These are phyloP conservation scores for Hemileia vastatrix DNA, from an alignment of 1,284 basidiomycete species.

Conservation along the genomic window DNA sequence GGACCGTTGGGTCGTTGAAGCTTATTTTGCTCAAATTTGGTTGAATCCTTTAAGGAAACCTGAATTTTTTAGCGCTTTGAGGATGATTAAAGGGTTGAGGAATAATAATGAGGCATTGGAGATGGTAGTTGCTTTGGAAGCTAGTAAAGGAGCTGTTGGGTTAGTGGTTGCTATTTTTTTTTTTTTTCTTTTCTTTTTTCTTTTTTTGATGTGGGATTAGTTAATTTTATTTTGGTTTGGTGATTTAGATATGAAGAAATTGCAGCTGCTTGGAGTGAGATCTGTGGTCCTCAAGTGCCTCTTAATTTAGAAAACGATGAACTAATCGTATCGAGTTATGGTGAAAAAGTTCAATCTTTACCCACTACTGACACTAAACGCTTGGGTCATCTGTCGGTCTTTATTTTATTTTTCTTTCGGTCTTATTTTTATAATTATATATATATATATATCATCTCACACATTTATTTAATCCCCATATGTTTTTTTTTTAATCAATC, in stretches of 20 bases:
- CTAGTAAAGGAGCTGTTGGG: slow-evolving; percentile 13
- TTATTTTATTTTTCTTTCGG: too few species aligned
- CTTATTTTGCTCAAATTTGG: slow-evolving; percentile 7
- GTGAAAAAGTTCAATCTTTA: neutral
- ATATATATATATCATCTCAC: too few species aligned
- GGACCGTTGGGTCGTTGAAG: slow-evolving; percentile 3
- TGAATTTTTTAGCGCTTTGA: slow-evolving; percentile 8
- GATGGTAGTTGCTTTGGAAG: neutral
- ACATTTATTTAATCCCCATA: too few species aligned
- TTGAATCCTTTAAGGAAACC: neutral
- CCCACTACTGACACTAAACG: too few species aligned
- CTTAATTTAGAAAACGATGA: slow-evolving; percentile 15
- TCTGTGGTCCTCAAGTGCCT: neutral
- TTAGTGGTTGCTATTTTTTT: too few species aligned
- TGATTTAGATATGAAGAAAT: slow-evolving; percentile 1
- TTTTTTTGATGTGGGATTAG: neutral
- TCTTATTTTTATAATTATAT: too few species aligned
- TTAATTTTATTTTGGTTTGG: neutral
- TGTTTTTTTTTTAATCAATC: too few species aligned
- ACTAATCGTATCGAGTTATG: too few species aligned
- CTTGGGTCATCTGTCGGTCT: too few species aligned
- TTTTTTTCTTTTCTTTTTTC: neutral
- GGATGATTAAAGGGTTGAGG: slow-evolving; percentile 3
- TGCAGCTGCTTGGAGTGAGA: slow-evolving; percentile 8
- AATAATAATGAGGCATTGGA: neutral